Conservation (phyloP, 768 basidiomycete genomes). For the Boletus subcaerulescens region DNA sequence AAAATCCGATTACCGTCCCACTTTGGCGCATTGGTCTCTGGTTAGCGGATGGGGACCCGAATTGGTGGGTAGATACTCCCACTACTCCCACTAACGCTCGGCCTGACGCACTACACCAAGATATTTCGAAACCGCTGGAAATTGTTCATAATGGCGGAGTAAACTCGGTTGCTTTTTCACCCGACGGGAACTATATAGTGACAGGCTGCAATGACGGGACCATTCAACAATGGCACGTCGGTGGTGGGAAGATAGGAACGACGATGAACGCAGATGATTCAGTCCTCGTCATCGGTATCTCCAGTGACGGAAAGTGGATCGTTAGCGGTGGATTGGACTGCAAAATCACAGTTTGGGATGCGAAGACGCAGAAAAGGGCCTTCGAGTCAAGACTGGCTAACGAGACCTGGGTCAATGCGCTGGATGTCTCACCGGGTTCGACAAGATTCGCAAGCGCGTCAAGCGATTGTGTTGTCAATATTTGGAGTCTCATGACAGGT, state of each 20-base stretch:
- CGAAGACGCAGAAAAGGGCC: background rate
- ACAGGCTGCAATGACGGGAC: conserved; percentile 12
- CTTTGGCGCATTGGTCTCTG: background rate
- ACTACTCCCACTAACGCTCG: background rate
- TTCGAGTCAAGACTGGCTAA: background rate
- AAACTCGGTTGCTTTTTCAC: conserved; percentile 15
- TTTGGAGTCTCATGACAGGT: conserved; percentile 12
- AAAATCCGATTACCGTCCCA: background rate
- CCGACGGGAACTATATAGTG: conserved; percentile 9
- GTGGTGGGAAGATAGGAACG: conserved; percentile 8
- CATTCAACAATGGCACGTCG: conserved; percentile 11
- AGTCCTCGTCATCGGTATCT: conserved; percentile 9
- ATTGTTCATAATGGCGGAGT: background rate
- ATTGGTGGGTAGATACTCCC: background rate
- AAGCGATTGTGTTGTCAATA: background rate
- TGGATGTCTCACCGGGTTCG: conserved; percentile 17
- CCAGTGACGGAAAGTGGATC: conserved; percentile 16
- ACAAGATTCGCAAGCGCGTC: conserved; percentile 15
- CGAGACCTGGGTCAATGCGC: conserved; percentile 3
- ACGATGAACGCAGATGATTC: conserved; percentile 7
- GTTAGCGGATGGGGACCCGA: conserved; percentile 1
- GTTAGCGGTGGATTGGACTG: conserved; percentile 10
- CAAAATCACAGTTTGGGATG: conserved; percentile 12
- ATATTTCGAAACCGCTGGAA: conserved; percentile 4
- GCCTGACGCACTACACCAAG: background rate